Percentiles rank a stretch among this genome's conserved stretches.
These are phyloP conservation scores for Botrytis porri DNA, from an alignment of 2,329 filamentous ascomycete genomes.

Conservation along the genomic window DNA sequence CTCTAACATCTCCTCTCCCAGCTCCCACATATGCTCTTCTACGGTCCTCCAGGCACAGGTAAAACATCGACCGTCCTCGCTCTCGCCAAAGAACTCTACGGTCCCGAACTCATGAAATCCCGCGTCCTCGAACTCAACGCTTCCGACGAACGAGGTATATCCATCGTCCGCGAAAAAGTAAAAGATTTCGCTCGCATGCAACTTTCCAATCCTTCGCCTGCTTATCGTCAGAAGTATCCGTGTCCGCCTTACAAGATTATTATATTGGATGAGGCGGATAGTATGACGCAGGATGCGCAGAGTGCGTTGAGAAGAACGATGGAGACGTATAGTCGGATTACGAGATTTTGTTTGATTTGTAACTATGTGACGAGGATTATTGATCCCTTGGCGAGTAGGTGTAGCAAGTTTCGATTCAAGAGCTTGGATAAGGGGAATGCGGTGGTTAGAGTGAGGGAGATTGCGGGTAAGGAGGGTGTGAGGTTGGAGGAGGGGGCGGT, in stretches of 20 bases:
- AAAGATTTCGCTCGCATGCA: conserved; percentile 98
- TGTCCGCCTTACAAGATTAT: conserved; percentile 99
- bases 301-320: conserved; percentile 89
- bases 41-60: conserved; percentile 93
- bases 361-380: conserved; percentile 99
- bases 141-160: conserved; percentile 96
- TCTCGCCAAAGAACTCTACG: conserved; percentile 94
- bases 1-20: conserved; percentile 39
- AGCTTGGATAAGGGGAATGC: conserved; percentile 85
- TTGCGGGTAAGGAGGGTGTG: conserved; percentile 77
- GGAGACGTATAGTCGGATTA: conserved; percentile 97
- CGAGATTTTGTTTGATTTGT: conserved; percentile 93
- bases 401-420: conserved; percentile 98
- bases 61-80: conserved; percentile 98
- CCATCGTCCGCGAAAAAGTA: conserved; percentile 94
- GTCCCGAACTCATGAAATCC: conserved; percentile 86
- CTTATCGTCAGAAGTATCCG: conserved; percentile 71
- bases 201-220: conserved; percentile 68
- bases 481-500: conserved; percentile 73
- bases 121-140: conserved; percentile 99
- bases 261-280: conserved; percentile 95
- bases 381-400: conserved; percentile 87
- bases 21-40: conserved; percentile 99
- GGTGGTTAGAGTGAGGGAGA: conserved; percentile 72
- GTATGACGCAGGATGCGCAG: conserved; percentile 98